These are phyloP conservation scores for Chytridiales sp. DNA, from an alignment of 371 early-diverging fungal species.

Conservation along the genomic window DNA sequence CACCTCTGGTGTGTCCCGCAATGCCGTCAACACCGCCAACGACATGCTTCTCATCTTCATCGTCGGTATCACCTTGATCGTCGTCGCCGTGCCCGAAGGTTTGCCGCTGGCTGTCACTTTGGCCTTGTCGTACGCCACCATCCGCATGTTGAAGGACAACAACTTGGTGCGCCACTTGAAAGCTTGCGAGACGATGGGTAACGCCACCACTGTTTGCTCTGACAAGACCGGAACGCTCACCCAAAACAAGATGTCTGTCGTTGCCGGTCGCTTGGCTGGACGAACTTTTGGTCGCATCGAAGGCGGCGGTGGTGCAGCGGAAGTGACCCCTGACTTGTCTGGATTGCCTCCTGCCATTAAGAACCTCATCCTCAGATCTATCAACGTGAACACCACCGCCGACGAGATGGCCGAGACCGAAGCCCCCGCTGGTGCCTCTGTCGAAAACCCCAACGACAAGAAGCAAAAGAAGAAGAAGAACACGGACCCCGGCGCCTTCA, in stretches of 20 bases:
- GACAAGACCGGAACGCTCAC: constrained; percentile 96
- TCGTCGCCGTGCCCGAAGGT: constrained; percentile 96
- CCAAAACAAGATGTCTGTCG: constrained; percentile 87
- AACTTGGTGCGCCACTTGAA: constrained; percentile 89
- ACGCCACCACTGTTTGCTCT: constrained; percentile 90
- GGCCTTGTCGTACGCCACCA: constrained; percentile 88
- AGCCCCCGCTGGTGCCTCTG: no score
- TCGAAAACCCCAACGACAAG: no score
- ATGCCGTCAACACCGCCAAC: constrained; percentile 23
- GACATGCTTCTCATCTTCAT: constrained; percentile 55
- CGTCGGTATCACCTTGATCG: constrained; percentile 75
- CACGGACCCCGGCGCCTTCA: constrained; percentile 89
- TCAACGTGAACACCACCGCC: constrained; percentile 83
- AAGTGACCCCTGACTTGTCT: neutral
- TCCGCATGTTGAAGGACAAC: constrained; percentile 85
- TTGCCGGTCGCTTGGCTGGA: constrained; percentile 35
- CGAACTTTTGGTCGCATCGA: constrained; percentile 6
- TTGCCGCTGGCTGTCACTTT: constrained; percentile 96
- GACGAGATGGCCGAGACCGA: constrained; percentile 45
- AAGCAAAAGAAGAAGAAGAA: no score
- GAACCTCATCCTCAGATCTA: constrained; percentile 23
- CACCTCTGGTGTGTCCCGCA: constrained; percentile 22
- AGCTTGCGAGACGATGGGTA: constrained; percentile 94
- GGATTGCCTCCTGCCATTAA: neutral
- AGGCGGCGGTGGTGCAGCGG: neutral